Conservation (phyloP, 306 rosid species). For the Calophaca sinica region DNA sequence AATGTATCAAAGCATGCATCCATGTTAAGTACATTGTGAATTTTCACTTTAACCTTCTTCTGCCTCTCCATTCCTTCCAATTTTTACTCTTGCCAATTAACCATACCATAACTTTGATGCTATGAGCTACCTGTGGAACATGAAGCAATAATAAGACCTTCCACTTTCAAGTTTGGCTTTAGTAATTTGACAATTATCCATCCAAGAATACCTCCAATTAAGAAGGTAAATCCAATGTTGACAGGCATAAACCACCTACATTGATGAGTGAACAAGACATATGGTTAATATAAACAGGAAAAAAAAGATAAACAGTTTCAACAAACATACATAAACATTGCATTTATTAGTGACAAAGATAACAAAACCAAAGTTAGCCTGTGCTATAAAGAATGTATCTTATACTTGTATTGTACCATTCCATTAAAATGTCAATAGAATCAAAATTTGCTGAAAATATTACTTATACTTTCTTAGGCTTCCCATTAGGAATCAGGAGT, state of each 20-base stretch:
- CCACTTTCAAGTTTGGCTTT: slow-evolving; percentile 75
- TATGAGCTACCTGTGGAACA: slow-evolving; percentile 73
- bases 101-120: slow-evolving; percentile 9
- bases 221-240: slow-evolving; percentile 78
- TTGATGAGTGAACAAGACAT: not conserved
- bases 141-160: slow-evolving; percentile 83
- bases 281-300: not conserved
- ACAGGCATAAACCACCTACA: slow-evolving; percentile 97
- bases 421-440: not conserved
- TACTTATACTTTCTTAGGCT: too few species aligned
- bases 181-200: slow-evolving; percentile 65
- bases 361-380: too few species aligned
- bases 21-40: slow-evolving; percentile 27
- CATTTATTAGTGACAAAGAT: too few species aligned
- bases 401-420: too few species aligned
- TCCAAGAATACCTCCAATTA: slow-evolving; percentile 79
- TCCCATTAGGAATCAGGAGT: too few species aligned
- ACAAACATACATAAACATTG: not conserved
- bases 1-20: slow-evolving; percentile 24
- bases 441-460: not conserved
- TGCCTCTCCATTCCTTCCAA: slow-evolving; percentile 11
- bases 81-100: slow-evolving; percentile 10
- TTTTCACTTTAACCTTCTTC: not conserved
- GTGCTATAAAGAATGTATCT: too few species aligned
- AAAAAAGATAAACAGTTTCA: too few species aligned